Percentiles rank a stretch among this genome's conserved stretches.
These are phyloP conservation scores for Jatropha podagrica DNA, from an alignment of 441 rosid species.

Conservation along the genomic window DNA sequence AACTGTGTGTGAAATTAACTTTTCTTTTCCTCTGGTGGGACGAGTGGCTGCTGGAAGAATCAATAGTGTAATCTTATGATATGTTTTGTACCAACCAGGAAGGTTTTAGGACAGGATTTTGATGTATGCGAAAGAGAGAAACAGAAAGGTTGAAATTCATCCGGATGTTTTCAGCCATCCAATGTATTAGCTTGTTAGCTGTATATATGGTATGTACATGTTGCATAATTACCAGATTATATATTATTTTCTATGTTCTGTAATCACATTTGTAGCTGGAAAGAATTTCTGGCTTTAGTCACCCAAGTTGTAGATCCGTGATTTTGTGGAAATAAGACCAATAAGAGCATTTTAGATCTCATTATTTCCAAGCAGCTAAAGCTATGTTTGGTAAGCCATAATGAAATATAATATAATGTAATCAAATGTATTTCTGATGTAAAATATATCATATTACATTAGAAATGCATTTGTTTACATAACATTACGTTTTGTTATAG, in stretches of 20 bases:
- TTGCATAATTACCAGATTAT: slow-evolving; percentile 10
- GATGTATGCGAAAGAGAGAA: not conserved
- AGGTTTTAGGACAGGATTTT: slow-evolving; percentile 8
- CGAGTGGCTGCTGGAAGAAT: slow-evolving; percentile 11
- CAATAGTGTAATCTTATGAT: not conserved
- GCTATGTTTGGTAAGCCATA: no score
- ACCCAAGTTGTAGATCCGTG: slow-evolving; percentile 25
- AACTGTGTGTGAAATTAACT: slow-evolving; percentile 14
- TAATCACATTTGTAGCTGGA: not conserved
- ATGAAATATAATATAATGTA: no score
- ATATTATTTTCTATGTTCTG: slow-evolving; percentile 9
- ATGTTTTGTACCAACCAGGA: not conserved
- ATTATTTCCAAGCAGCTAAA: not conserved
- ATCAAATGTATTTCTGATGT: no score
- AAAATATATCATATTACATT: no score
- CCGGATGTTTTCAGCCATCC: slow-evolving; percentile 5
- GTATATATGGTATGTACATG: slow-evolving; percentile 14
- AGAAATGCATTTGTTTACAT: no score
- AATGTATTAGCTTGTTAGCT: slow-evolving; percentile 12
- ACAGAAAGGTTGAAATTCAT: not conserved
- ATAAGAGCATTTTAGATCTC: not conserved
- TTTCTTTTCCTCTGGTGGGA: not conserved
- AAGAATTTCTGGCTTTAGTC: slow-evolving; percentile 16
- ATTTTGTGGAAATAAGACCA: slow-evolving; percentile 12
- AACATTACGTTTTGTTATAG: no score